Percentiles rank a stretch among this genome's conserved stretches.
Conservation (phyloP, 169 alveolate genomes). For the Plasmodium adleri region DNA sequence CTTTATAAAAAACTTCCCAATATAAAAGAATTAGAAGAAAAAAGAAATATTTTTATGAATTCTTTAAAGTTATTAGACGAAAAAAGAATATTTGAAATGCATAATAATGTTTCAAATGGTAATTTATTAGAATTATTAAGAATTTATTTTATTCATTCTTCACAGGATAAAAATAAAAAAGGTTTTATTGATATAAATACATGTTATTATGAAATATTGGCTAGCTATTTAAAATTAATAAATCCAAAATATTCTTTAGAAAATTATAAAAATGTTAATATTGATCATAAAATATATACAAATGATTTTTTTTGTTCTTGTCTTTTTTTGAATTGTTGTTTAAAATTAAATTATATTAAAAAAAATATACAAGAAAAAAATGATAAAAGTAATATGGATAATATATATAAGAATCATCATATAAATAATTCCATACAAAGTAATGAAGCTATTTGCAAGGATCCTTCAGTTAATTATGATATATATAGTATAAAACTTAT, state of each 20-base stretch:
- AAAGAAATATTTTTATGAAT: neutral
- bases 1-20: slow-evolving; percentile 25
- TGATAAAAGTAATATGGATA: too few species aligned
- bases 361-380: neutral
- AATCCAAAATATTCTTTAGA: neutral
- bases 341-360: neutral
- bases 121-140: slow-evolving; percentile 30
- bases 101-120: neutral
- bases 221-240: slow-evolving; percentile 21
- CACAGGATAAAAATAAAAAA: neutral
- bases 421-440: too few species aligned
- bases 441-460: neutral
- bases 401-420: neutral
- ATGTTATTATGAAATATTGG: slow-evolving; percentile 24
- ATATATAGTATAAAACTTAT: slow-evolving; percentile 15
- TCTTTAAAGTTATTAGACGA: neutral
- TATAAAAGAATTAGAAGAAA: slow-evolving; percentile 17
- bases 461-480: neutral
- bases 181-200: neutral
- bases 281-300: neutral
- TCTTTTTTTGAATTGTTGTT: neutral
- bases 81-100: slow-evolving; percentile 13
- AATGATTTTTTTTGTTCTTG: neutral
- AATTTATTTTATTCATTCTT: neutral
- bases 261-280: neutral